A percentile compares a stretch with the other conserved stretches of the same genome.
Evolutionary conservation across 805 yeast species (phyloP).

Genomic region (Ogataea wickerhamii): DNA sequence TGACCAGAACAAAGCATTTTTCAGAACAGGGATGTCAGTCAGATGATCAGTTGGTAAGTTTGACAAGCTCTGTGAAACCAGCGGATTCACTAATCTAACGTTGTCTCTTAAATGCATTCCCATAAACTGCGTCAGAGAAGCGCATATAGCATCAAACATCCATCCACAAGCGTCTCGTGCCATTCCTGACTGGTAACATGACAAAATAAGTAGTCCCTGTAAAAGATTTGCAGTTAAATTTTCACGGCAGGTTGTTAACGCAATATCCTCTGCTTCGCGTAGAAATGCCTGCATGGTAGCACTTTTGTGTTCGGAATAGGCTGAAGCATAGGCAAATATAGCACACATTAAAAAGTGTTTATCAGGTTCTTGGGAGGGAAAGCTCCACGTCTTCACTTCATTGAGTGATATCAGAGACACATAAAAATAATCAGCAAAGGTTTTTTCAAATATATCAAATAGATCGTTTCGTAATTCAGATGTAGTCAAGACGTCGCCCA

Average conservation of each 20-base stretch:
- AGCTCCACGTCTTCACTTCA: conserved; percentile 26
- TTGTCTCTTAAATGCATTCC: conserved; percentile 4
- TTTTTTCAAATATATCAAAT: conserved; percentile 21
- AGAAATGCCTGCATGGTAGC: conserved; percentile 11
- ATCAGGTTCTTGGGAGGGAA: conserved; percentile 26
- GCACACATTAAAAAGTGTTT: conserved; percentile 28
- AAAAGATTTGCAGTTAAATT: conserved; percentile 23
- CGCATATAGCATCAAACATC: conserved; percentile 32
- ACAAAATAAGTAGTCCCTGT: conserved; percentile 28
- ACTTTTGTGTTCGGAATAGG: conserved; percentile 17
- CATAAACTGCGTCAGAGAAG: conserved; percentile 29
- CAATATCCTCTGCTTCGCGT: conserved; percentile 22
- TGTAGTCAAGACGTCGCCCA: conserved; percentile 14
- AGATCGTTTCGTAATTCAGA: conserved; percentile 6
- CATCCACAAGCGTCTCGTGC: conserved; percentile 32
- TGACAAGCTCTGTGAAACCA: background rate
- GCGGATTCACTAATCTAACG: background rate
- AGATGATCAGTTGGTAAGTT: conserved; percentile 1
- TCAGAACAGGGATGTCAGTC: conserved; percentile 16
- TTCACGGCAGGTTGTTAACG: conserved; percentile 23
- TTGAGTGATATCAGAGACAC: conserved; percentile 21
- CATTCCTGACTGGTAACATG: conserved; percentile 33
- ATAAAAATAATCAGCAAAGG: conserved; percentile 28
- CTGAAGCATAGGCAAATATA: conserved; percentile 29
- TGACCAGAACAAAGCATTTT: conserved; percentile 31